phyloP scores from a whole-genome alignment of 179 eudicot genomes.

The Beta macrorhiza region DNA sequence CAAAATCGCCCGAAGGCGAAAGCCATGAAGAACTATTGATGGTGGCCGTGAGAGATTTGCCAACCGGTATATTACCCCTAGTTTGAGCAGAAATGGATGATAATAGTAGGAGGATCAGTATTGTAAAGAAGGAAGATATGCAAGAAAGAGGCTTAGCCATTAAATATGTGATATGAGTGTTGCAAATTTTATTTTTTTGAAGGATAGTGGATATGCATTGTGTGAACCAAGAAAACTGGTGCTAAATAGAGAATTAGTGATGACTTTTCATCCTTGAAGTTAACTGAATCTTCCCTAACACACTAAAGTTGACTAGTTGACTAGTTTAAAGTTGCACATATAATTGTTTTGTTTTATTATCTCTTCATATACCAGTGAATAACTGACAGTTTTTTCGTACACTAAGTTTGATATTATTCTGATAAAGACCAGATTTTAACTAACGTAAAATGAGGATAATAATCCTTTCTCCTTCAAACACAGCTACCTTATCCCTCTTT shows the following conservation, averaged over 20 bases:
- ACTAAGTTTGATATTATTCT: too few relatives aligned
- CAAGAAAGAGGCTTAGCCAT: conserved; percentile 6
- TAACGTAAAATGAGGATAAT: too few relatives aligned
- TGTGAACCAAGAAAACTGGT: background rate
- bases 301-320: too few relatives aligned
- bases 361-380: too few relatives aligned
- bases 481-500: too few relatives aligned
- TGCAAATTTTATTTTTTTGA: too few relatives aligned
- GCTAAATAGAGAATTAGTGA: background rate
- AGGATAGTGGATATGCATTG: background rate
- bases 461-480: too few relatives aligned
- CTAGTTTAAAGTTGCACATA: too few relatives aligned
- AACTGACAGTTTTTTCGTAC: too few relatives aligned
- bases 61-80: conserved; percentile 23
- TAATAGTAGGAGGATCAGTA: background rate
- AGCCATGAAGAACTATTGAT: conserved; percentile 24
- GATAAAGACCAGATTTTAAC: too few relatives aligned
- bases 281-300: too few relatives aligned
- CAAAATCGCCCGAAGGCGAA: conserved; percentile 38
- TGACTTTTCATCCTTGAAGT: background rate
- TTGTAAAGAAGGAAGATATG: conserved; percentile 8
- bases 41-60: conserved; percentile 30
- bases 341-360: too few relatives aligned
- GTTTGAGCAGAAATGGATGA: conserved; percentile 16
- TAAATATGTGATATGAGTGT: background rate